These are phyloP conservation scores for Ogataea salicorniae DNA, from an alignment of 805 yeast genomes.

Conservation along the genomic window DNA sequence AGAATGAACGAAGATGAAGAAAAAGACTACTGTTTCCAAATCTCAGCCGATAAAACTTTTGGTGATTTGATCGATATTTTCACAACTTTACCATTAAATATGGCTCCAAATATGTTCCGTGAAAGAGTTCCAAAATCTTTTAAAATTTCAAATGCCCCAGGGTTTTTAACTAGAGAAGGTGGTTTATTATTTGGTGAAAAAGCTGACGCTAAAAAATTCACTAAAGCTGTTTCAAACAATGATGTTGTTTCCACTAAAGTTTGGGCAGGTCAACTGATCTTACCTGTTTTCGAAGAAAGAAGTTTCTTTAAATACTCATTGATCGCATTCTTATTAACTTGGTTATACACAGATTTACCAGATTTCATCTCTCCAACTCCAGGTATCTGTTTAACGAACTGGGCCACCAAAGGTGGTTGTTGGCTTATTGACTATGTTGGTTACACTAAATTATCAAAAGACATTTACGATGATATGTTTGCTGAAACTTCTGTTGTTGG, in stretches of 20 bases:
- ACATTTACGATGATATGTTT: conserved; percentile 45
- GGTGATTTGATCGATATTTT: conserved; percentile 58
- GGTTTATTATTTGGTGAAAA: conserved; percentile 63
- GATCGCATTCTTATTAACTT: conserved; percentile 41
- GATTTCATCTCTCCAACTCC: conserved; percentile 89
- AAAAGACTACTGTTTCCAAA: conserved; percentile 84
- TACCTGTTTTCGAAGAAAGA: conserved; percentile 64
- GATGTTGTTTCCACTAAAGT: conserved; percentile 53
- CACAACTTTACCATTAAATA: conserved; percentile 59
- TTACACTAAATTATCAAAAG: conserved; percentile 37
- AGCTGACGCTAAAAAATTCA: conserved; percentile 44
- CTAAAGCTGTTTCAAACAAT: conserved; percentile 41
- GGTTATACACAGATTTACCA: conserved; percentile 95
- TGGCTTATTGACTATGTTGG: conserved; percentile 33
- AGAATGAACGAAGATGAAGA: conserved; percentile 83
- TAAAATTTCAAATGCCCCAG: conserved; percentile 60
- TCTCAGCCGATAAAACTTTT: conserved; percentile 56
- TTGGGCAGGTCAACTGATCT: conserved; percentile 88
- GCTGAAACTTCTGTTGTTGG: conserved; percentile 37
- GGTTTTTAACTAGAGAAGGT: conserved; percentile 80
- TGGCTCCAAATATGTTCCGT: conserved; percentile 79
- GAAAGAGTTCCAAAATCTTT: conserved; percentile 60
- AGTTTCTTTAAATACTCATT: conserved; percentile 36
- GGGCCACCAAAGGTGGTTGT: conserved; percentile 33
- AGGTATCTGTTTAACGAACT: conserved; percentile 73